Evolutionary conservation across 768 basidiomycete species (phyloP).

Genomic region (Chalciporus sphaerocephalus): DNA sequence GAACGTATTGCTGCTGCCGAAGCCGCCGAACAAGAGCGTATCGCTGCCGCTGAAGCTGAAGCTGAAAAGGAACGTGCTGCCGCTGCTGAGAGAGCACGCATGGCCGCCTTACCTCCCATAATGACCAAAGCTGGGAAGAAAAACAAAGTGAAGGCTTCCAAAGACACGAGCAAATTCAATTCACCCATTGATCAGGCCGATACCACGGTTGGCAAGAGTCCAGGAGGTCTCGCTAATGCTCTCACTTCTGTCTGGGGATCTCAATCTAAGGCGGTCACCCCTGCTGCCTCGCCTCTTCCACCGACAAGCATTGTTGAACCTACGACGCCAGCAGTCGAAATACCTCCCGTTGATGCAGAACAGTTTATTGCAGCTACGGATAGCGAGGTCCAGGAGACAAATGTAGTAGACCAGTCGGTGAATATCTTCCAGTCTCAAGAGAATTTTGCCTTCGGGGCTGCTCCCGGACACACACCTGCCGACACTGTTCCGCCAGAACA

Average conservation of each 20-base stretch:
- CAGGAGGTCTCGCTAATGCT: constrained; percentile 38
- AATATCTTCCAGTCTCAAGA: constrained; percentile 9
- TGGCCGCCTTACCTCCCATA: not conserved
- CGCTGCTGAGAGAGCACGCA: constrained; percentile 4
- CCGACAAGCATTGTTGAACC: constrained; percentile 23
- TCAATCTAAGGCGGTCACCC: constrained; percentile 25
- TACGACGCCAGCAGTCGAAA: constrained; percentile 17
- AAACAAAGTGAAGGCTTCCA: constrained; percentile 11
- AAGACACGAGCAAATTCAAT: constrained; percentile 22
- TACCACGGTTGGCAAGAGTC: constrained; percentile 35
- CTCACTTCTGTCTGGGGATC: constrained; percentile 50
- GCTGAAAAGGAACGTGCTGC: constrained; percentile 3
- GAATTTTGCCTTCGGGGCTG: not conserved
- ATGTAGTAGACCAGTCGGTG: constrained; percentile 8
- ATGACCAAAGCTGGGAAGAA: constrained; percentile 14
- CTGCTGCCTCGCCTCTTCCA: constrained; percentile 28
- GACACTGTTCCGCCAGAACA: constrained; percentile 25
- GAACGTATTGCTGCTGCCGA: not conserved
- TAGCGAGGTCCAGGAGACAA: constrained; percentile 6
- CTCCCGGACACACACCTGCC: constrained; percentile 25
- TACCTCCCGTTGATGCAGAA: not conserved
- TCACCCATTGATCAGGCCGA: constrained; percentile 34
- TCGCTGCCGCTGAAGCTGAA: not conserved
- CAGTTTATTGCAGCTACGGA: no score
- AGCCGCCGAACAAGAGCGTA: not conserved